These are phyloP conservation scores for Choiromyces venosus DNA, from an alignment of 495 filamentous ascomycete species.

Conservation along the genomic window DNA sequence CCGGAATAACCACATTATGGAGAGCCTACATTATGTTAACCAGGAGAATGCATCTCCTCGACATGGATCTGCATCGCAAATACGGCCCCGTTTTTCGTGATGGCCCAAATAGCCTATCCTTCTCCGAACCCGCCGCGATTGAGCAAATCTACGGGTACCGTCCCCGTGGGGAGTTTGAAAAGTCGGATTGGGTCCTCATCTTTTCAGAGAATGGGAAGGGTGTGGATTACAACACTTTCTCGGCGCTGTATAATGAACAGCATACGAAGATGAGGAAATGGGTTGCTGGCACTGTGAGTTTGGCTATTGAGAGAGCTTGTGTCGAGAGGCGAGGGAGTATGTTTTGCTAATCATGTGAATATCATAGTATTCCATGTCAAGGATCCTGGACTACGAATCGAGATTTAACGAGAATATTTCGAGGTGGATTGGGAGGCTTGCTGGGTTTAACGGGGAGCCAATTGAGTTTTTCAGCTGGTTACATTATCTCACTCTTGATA, in stretches of 20 bases:
- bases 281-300: conserved; percentile 6
- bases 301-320: background rate
- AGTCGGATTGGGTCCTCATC: conserved; percentile 4
- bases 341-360: background rate
- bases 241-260: background rate
- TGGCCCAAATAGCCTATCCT: conserved; percentile 7
- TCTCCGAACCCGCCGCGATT: conserved; percentile 8
- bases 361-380: conserved; percentile 10
- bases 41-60: background rate
- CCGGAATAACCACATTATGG: conserved; percentile 9
- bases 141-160: conserved; percentile 9
- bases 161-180: conserved; percentile 10
- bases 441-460: conserved; percentile 5
- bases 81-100: conserved; percentile 8
- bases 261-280: conserved; percentile 5
- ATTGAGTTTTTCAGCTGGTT: conserved; percentile 9
- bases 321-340: background rate
- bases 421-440: conserved; percentile 1
- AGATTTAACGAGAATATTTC: conserved; percentile 4
- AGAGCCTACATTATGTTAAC: background rate
- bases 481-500: conserved; percentile 17
- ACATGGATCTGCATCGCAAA: background rate
- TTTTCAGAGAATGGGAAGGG: conserved; percentile 4
- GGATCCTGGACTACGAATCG: conserved; percentile 14
- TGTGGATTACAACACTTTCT: conserved; percentile 1